These are phyloP conservation scores for Apiotrichum domesticum DNA, from an alignment of 1,284 basidiomycete species.

Conservation along the genomic window DNA sequence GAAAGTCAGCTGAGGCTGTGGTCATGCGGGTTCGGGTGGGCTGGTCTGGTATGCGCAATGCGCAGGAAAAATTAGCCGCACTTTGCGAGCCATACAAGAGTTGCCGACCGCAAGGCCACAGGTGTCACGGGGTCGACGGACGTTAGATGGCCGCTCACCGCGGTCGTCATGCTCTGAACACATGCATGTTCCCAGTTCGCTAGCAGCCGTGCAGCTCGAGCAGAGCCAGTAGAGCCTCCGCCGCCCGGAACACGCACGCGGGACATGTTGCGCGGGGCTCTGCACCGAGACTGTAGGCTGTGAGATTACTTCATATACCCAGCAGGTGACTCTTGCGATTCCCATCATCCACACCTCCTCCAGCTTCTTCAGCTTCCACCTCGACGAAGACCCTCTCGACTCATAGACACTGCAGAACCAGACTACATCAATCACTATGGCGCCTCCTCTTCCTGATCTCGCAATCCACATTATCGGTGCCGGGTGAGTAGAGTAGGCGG, in stretches of 20 bases:
- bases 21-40: too few species aligned
- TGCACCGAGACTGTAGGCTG: not conserved
- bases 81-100: too few species aligned
- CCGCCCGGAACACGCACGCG: too few species aligned
- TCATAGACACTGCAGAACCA: not conserved
- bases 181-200: not conserved
- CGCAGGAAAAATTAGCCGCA: too few species aligned
- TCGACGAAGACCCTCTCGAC: not conserved
- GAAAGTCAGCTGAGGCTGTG: too few species aligned
- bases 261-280: too few species aligned
- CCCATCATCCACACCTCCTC: not conserved
- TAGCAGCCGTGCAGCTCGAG: too few species aligned
- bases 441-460: constrained; percentile 11
- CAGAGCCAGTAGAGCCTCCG: too few species aligned
- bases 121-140: not conserved
- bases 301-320: not conserved
- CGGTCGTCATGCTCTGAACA: too few species aligned
- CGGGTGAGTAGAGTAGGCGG: constrained; percentile 7
- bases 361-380: not conserved
- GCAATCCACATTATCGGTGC: constrained; percentile 17
- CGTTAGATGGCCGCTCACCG: not conserved
- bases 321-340: not conserved
- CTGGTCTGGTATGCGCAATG: too few species aligned
- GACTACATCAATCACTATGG: not conserved
- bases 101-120: too few species aligned